Conservation (phyloP, 805 yeast genomes). For the Kregervanrija pseudodelftensis region DNA sequence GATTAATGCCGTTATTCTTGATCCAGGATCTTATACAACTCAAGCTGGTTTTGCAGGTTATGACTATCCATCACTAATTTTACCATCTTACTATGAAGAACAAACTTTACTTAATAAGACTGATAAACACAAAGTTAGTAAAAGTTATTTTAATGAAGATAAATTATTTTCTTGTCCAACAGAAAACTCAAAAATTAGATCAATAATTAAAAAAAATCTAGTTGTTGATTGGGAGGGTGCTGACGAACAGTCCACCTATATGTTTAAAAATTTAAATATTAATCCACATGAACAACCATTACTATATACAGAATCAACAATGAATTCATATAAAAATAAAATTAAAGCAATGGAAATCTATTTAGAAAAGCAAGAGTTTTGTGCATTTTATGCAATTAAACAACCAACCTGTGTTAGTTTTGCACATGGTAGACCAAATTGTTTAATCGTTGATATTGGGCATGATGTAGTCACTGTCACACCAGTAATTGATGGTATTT, state of each 20-base stretch:
- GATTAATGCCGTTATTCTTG: slow-evolving; percentile 83
- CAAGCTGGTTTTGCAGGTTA: slow-evolving; percentile 91
- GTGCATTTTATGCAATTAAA: slow-evolving; percentile 76
- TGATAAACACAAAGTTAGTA: not conserved
- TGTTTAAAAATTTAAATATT: slow-evolving; percentile 46
- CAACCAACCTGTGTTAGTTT: slow-evolving; percentile 85
- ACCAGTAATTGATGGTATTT: slow-evolving; percentile 78
- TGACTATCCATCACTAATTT: slow-evolving; percentile 69
- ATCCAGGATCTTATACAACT: slow-evolving; percentile 81
- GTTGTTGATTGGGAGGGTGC: slow-evolving; percentile 87
- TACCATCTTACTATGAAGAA: slow-evolving; percentile 63
- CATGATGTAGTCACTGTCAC: slow-evolving; percentile 72
- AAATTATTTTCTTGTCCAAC: slow-evolving; percentile 36
- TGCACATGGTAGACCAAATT: slow-evolving; percentile 82
- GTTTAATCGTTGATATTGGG: slow-evolving; percentile 81
- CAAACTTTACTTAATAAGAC: slow-evolving; percentile 3
- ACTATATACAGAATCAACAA: slow-evolving; percentile 77
- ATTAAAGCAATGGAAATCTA: slow-evolving; percentile 63
- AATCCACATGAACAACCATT: slow-evolving; percentile 65
- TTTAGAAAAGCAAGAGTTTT: slow-evolving; percentile 61
- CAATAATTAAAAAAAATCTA: slow-evolving; percentile 53
- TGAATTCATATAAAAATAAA: slow-evolving; percentile 68
- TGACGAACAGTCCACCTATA: slow-evolving; percentile 60
- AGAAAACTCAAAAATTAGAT: slow-evolving; percentile 42
- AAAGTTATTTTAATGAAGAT: slow-evolving; percentile 25